These are phyloP conservation scores for Daldinia bambusicola DNA, from an alignment of 495 filamentous ascomycete genomes.

Conservation along the genomic window DNA sequence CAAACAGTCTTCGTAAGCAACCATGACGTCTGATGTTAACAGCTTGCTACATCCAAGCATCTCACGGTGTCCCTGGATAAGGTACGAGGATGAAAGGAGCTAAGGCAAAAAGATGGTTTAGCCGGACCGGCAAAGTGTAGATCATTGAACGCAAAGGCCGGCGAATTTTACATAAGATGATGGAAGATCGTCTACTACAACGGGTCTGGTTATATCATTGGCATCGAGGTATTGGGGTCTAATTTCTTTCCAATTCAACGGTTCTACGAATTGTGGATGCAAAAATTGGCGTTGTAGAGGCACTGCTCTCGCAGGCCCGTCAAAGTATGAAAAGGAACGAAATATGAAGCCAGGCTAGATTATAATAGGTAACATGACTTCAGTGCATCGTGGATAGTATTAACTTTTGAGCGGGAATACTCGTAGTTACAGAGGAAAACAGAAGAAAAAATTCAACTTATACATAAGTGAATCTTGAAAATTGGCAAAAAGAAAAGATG, in stretches of 20 bases:
- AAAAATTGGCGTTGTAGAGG: neutral
- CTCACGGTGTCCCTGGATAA: slow-evolving; percentile 1
- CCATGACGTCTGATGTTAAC: slow-evolving; percentile 21
- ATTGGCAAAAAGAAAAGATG: slow-evolving; percentile 33
- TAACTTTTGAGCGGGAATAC: too few relatives aligned
- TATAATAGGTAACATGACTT: neutral
- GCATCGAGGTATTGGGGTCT: neutral
- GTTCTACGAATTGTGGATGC: neutral
- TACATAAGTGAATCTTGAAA: neutral
- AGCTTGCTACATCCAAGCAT: slow-evolving; percentile 29
- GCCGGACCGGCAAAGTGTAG: slow-evolving; percentile 44
- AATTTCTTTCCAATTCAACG: neutral
- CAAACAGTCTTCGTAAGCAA: slow-evolving; percentile 14
- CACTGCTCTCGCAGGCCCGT: too few relatives aligned
- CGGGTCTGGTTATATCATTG: neutral
- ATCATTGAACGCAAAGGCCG: slow-evolving; percentile 12
- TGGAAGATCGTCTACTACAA: slow-evolving; percentile 8
- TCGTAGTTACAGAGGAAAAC: neutral
- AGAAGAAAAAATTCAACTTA: neutral
- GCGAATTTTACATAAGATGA: slow-evolving; percentile 12
- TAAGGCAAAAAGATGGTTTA: slow-evolving; percentile 36
- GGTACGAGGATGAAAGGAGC: slow-evolving; percentile 18
- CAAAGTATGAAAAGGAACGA: too few relatives aligned
- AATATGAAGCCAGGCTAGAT: too few relatives aligned
- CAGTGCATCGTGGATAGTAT: neutral